Evolutionary conservation across 1,284 basidiomycete species (phyloP), one percentile per base, ranked within the genome.

Genomic region (Apiotrichum montevideense): DNA sequence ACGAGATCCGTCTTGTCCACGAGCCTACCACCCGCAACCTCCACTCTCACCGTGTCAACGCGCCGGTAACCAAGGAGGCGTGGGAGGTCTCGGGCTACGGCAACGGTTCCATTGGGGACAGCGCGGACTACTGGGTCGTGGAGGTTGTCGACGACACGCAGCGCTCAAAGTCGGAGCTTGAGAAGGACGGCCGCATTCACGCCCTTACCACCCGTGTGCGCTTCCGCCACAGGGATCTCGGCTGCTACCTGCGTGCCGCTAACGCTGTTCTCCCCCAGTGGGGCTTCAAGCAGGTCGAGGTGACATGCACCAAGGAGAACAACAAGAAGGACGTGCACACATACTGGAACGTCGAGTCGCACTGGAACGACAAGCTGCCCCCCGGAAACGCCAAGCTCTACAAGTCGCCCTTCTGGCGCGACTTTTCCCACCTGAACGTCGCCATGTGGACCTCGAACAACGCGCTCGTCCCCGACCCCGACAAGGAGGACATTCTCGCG

Each of bases 371-470:
- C 54, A 82, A 88, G 68, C 78, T 98, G 5, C 90, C 92, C 4
- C 69, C 83, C 4, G 94, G 89, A 3, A 82, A 95, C 55, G 81
- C 82, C 52, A 90, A 89, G 69, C 83, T 87, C 58, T 96, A 95
- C 80, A 82, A 80, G 45, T 96, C 95, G 3, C 88, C 94, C 0
- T 98, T 98, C 83, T 79, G 97, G 55, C 86, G 88, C 55, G 95
- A 98, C 78, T 98, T 98, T 77, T 93, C 92, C 85, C 95, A 98
- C 75, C 84, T 98, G 57, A 98, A 98, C 70, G 90, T 98, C 13
- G 95, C 94, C 13, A 98, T 98, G 96, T 95, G 96, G 91, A 97
- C 93, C 0, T 96, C 94, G 4, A 98, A 98, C 81, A 98, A 98
- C 73, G 94, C 96, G 0, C 85, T 98, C 54, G 79, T 98, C 46